Conservation (phyloP, 2,329 filamentous ascomycete species). For the Claviceps sp. region DNA sequence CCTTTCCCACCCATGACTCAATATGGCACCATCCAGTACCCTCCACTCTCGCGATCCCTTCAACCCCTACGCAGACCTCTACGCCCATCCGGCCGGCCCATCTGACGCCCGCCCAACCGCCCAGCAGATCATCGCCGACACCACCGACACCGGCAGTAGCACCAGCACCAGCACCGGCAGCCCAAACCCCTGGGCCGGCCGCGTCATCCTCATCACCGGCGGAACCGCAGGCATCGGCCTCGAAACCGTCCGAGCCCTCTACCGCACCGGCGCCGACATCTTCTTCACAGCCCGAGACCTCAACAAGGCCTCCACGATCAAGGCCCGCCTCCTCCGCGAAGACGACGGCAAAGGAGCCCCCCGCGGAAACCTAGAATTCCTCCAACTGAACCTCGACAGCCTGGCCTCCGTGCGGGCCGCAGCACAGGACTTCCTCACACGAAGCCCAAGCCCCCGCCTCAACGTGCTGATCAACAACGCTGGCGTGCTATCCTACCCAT, state of each 20-base stretch:
- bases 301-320: neutral
- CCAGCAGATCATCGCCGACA: neutral
- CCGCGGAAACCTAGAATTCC: neutral
- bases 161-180: neutral
- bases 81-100: neutral
- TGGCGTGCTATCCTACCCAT: neutral
- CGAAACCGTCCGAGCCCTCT: neutral
- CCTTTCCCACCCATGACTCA: too few species aligned
- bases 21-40: too few species aligned
- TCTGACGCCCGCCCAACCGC: neutral
- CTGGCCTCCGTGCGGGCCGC: neutral
- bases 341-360: neutral
- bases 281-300: neutral
- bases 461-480: constrained; percentile 2
- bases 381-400: neutral
- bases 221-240: neutral
- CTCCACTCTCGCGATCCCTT: neutral
- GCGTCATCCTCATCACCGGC: neutral
- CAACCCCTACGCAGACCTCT: neutral
- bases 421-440: neutral
- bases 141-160: neutral
- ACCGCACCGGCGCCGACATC: neutral
- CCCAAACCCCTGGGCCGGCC: neutral
- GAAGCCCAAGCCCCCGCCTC: constrained; percentile 5
- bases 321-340: neutral